Evolutionary conservation across 2,329 filamentous ascomycete species (phyloP).

Genomic region (Alternaria viburni): DNA sequence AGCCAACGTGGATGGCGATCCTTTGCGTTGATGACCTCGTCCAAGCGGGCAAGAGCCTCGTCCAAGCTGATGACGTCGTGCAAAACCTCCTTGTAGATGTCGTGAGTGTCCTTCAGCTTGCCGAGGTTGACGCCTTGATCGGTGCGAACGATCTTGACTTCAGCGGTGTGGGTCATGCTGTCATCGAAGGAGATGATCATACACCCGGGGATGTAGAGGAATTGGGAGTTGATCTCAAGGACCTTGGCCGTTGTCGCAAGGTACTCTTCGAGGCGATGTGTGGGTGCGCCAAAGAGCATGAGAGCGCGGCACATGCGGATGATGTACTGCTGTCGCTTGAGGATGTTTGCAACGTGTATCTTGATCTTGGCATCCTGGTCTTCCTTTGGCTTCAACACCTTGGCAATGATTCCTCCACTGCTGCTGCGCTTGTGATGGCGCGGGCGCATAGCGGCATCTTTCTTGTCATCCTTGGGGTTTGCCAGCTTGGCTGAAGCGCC

Average conservation of each 20-base stretch:
- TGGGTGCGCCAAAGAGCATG: constrained; percentile 89
- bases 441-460: constrained; percentile 17
- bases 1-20: constrained; percentile 59
- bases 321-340: constrained; percentile 83
- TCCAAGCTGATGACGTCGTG: constrained; percentile 75
- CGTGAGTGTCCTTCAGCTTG: constrained; percentile 74
- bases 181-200: constrained; percentile 94
- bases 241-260: constrained; percentile 85
- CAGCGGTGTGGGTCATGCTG: constrained; percentile 67
- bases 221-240: constrained; percentile 85
- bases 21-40: constrained; percentile 65
- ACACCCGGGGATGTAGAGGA: constrained; percentile 85
- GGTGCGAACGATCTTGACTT: constrained; percentile 76
- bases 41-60: constrained; percentile 68
- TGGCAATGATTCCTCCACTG: constrained; percentile 33
- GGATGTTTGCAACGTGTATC: constrained; percentile 68
- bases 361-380: constrained; percentile 64
- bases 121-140: constrained; percentile 74
- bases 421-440: constrained; percentile 27
- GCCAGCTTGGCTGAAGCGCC: constrained; percentile 38
- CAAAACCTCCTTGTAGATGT: constrained; percentile 79
- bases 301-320: constrained; percentile 82
- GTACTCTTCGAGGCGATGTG: constrained; percentile 88
- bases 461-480: constrained; percentile 34
- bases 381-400: constrained; percentile 37